phyloP scores from a whole-genome alignment of 2,329 filamentous ascomycete species.

The Cladosporium austrohemisphaericum region DNA sequence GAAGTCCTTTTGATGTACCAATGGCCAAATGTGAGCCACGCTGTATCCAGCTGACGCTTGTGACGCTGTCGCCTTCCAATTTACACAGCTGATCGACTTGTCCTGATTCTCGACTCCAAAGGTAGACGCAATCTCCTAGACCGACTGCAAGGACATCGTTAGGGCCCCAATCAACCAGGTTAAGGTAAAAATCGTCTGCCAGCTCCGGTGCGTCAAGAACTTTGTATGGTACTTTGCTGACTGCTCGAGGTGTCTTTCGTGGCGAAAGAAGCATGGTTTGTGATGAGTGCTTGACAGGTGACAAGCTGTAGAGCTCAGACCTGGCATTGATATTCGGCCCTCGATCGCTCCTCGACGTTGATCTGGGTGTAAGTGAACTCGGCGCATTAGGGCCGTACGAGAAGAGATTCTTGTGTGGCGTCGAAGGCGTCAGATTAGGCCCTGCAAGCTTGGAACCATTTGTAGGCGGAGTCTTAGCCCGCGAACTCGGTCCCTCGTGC shows the following conservation, averaged over 20 bases:
- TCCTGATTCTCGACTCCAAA: slow-evolving; percentile 94
- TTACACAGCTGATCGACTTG: slow-evolving; percentile 93
- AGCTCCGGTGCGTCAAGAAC: slow-evolving; percentile 94
- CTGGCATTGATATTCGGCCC: slow-evolving; percentile 83
- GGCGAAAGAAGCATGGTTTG: slow-evolving; percentile 91
- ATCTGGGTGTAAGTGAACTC: slow-evolving; percentile 71
- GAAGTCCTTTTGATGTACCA: slow-evolving; percentile 87
- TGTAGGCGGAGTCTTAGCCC: slow-evolving; percentile 70
- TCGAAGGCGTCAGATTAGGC: slow-evolving; percentile 78
- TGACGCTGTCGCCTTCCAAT: slow-evolving; percentile 87
- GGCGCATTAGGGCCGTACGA: slow-evolving; percentile 76
- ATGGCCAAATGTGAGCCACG: slow-evolving; percentile 89
- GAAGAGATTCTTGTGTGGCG: slow-evolving; percentile 96
- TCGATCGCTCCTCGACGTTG: slow-evolving; percentile 66
- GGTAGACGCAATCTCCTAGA: slow-evolving; percentile 87
- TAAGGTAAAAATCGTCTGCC: slow-evolving; percentile 96
- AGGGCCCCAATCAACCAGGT: slow-evolving; percentile 95
- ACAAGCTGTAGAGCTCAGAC: slow-evolving; percentile 92
- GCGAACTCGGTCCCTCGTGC: slow-evolving; percentile 52
- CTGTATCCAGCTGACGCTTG: slow-evolving; percentile 97
- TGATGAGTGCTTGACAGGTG: slow-evolving; percentile 86
- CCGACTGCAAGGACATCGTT: slow-evolving; percentile 92
- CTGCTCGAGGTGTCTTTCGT: slow-evolving; percentile 78
- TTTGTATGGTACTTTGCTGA: slow-evolving; percentile 97
- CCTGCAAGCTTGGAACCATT: slow-evolving; percentile 63